Percentiles rank a stretch among this genome's conserved stretches.
phyloP scores from a whole-genome alignment of 2,329 filamentous ascomycete genomes.

The Hymenoscyphus occultus region DNA sequence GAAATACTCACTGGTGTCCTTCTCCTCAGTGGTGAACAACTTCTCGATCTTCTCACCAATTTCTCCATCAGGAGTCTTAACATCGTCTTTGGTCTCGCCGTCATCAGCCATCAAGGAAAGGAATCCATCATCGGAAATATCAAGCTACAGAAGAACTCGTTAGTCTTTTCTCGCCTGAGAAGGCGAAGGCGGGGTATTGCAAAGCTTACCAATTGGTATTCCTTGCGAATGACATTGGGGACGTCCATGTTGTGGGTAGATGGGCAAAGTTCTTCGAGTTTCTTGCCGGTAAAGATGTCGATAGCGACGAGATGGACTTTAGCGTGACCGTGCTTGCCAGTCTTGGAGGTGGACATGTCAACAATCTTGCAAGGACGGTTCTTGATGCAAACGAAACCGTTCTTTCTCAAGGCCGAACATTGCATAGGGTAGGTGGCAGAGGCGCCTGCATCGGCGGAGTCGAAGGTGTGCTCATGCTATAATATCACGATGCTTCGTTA shows the following conservation, averaged over 20 bases:
- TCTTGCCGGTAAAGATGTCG: conserved; percentile 99
- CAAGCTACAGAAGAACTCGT: conserved; percentile 55
- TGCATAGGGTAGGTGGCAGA: conserved; percentile 96
- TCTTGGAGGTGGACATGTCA: conserved; percentile 99
- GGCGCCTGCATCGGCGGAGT: conserved; percentile 92
- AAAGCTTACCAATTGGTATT: conserved; percentile 86
- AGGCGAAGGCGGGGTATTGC: neutral
- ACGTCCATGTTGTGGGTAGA: conserved; percentile 99
- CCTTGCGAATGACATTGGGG: conserved; percentile 83
- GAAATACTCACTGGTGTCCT: conserved; percentile 77
- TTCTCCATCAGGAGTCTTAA: conserved; percentile 88
- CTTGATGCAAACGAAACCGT: conserved; percentile 98
- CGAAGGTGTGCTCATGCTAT: conserved; percentile 64
- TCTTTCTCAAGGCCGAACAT: conserved; percentile 99
- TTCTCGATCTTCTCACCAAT: conserved; percentile 81
- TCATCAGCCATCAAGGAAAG: conserved; percentile 89
- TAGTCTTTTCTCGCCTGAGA: neutral
- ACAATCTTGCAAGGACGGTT: conserved; percentile 99
- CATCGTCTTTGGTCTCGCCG: conserved; percentile 89
- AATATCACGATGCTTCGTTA: conserved; percentile 10
- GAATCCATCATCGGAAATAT: conserved; percentile 91
- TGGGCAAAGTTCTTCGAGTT: conserved; percentile 97
- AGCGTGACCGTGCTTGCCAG: conserved; percentile 99
- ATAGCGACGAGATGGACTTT: conserved; percentile 98
- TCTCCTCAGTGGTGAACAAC: conserved; percentile 78